Percentiles rank a stretch among this genome's conserved stretches.
Conservation (phyloP, 2,329 filamentous ascomycete genomes). For the Zymoseptoria tritici region DNA sequence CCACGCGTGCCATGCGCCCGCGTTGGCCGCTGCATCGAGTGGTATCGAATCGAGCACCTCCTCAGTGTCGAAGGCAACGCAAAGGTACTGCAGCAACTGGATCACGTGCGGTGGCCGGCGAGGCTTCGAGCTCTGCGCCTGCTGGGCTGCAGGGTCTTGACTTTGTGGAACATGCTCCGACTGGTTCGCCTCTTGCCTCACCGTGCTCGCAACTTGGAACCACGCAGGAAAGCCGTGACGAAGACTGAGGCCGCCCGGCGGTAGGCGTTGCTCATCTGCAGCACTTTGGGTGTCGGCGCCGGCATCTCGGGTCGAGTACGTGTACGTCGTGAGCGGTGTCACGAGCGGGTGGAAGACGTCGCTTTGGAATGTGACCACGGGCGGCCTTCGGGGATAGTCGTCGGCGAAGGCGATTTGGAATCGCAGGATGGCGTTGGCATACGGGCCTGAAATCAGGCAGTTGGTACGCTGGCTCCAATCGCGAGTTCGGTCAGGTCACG, state of each 20-base stretch:
- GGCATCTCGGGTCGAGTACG: slow-evolving; percentile 73
- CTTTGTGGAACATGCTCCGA: slow-evolving; percentile 2
- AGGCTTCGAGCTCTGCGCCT: slow-evolving; percentile 2
- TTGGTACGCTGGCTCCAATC: slow-evolving; percentile 3
- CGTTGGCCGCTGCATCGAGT: slow-evolving; percentile 76
- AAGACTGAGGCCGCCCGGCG: slow-evolving; percentile 83
- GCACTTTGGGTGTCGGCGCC: slow-evolving; percentile 73
- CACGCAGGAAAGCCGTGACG: slow-evolving; percentile 85
- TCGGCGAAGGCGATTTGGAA: slow-evolving; percentile 85
- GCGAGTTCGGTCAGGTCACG: background rate
- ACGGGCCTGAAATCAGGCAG: slow-evolving; percentile 60
- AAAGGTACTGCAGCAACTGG: slow-evolving; percentile 71
- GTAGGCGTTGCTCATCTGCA: slow-evolving; percentile 71
- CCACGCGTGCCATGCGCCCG: slow-evolving; percentile 93
- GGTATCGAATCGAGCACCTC: slow-evolving; percentile 70
- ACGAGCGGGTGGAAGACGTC: slow-evolving; percentile 94
- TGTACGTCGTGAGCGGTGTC: slow-evolving; percentile 88
- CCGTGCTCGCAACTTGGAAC: slow-evolving; percentile 46
- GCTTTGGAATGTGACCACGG: slow-evolving; percentile 78
- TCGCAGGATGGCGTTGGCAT: slow-evolving; percentile 75
- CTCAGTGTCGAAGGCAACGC: slow-evolving; percentile 72
- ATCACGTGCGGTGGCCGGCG: slow-evolving; percentile 24
- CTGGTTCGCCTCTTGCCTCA: slow-evolving; percentile 2
- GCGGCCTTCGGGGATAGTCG: slow-evolving; percentile 69
- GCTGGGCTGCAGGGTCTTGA: slow-evolving; percentile 1